Evolutionary conservation across 192 early-diverging fungal genomes (phyloP).

Genomic region (Rhizoclosmatium sp.): DNA sequence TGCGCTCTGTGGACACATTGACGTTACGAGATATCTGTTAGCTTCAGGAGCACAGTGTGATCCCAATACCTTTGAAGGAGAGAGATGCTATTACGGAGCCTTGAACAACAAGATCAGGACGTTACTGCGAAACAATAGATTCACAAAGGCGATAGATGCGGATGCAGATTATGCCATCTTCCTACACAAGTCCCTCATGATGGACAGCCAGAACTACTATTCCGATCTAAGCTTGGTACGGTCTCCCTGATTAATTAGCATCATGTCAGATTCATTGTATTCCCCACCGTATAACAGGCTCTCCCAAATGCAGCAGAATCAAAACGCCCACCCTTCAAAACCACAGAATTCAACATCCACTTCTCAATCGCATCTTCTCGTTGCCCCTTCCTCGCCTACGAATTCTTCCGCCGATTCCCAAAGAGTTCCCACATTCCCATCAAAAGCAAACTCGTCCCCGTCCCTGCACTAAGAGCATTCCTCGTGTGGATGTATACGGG

Average conservation of each 20-base stretch:
- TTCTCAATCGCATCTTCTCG: slow-evolving; percentile 28
- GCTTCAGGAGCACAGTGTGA: slow-evolving; percentile 59
- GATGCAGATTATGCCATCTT: slow-evolving; percentile 46
- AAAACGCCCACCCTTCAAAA: neutral
- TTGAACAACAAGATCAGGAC: slow-evolving; percentile 55
- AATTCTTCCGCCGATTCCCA: slow-evolving; percentile 44
- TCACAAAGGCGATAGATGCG: slow-evolving; percentile 58
- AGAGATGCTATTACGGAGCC: slow-evolving; percentile 51
- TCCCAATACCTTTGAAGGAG: slow-evolving; percentile 62
- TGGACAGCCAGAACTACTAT: neutral
- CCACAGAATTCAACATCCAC: slow-evolving; percentile 48
- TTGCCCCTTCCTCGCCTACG: slow-evolving; percentile 43
- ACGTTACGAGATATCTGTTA: slow-evolving; percentile 53
- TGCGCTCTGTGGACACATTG: slow-evolving; percentile 56
- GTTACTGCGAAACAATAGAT: slow-evolving; percentile 48
- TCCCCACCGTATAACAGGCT: neutral
- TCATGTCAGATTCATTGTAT: neutral
- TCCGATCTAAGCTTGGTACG: slow-evolving; percentile 30
- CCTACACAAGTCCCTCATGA: slow-evolving; percentile 22
- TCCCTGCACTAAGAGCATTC: too few species aligned
- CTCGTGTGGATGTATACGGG: too few species aligned
- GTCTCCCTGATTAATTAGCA: neutral
- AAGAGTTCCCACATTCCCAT: neutral
- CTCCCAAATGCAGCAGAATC: slow-evolving; percentile 13
- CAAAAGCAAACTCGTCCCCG: too few species aligned